Base-by-base conservation (phyloP, 2,329 filamentous ascomycete genomes). In the Aspergillus fumigatus region DNA sequence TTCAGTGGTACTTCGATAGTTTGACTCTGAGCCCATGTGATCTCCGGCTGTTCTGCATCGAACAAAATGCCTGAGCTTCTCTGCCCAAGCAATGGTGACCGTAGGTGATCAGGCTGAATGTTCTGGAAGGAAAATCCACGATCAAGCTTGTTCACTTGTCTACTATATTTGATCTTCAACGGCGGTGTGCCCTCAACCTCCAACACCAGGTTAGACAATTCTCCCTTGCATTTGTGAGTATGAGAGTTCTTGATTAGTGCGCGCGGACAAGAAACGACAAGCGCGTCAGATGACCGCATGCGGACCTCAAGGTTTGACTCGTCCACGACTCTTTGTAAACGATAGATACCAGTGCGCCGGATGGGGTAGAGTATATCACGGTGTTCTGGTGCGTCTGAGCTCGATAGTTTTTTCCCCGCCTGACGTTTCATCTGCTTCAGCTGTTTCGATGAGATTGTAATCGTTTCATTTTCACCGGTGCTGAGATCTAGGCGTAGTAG, bases 271-370 rank as follows among this genome's bases (percentile, higher is more conserved):
- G 84, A 80, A 11, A 96, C 91, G 50, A 99, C 88, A 54, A 95
- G 87, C 0, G 92, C 89, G 65, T 94, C 90, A 50, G 87, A 87
- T 52, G 81, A 82, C 43, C 84, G 81, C 43, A 89, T 85, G 66
- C 92, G 91, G 10, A 97, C 90, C 71, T 97, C 92, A 32, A 99
- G 83, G 72, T 96, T 96, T 58, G 95, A 94, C 71, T 96, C 88
- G 71, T 99, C 94, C 61, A 96, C 78, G 9, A 99, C 92, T 70
- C 87, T 91, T 56, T 87, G 84, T 32, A 99, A 81, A 45, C 88
- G 84, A 74, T 99, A 99, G 21, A 95, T 83, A 38, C 94, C 94
- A 1, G 91, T 85, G 73, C 94, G 94, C 77, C 90, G 95, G 40
- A 95, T 82, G 0, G 83, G 80, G 65, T 90, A 89, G 53, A 87